Conservation (phyloP, 805 yeast genomes). For the Ogataea angusta region DNA sequence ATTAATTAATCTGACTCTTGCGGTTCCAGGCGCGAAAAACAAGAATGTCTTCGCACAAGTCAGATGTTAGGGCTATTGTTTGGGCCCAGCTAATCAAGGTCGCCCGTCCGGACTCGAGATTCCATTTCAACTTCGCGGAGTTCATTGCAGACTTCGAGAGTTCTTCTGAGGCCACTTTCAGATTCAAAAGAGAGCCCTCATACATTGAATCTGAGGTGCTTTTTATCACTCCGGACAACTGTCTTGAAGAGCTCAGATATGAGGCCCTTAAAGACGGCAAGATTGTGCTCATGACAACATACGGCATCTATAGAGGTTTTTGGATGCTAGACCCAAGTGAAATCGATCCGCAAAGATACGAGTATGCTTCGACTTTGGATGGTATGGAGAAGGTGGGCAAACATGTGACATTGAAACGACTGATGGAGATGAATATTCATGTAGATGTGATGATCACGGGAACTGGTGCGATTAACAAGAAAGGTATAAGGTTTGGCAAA, state of each 20-base stretch:
- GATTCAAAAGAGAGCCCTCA: constrained; percentile 15
- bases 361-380: constrained; percentile 30
- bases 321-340: constrained; percentile 23
- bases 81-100: constrained; percentile 30
- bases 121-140: constrained; percentile 31
- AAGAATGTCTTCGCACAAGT: constrained; percentile 15
- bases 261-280: constrained; percentile 26
- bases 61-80: constrained; percentile 27
- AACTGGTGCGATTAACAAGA: constrained; percentile 31
- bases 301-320: constrained; percentile 31
- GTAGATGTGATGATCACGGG: constrained; percentile 31
- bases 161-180: constrained; percentile 22
- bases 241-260: constrained; percentile 28
- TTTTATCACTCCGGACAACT: constrained; percentile 33
- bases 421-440: constrained; percentile 15
- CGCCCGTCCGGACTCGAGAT: constrained; percentile 31
- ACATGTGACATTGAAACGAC: constrained; percentile 19
- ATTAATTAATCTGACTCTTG: background rate
- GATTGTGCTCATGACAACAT: constrained; percentile 29
- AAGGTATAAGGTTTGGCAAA: constrained; percentile 32
- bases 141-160: constrained; percentile 34
- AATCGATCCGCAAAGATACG: constrained; percentile 19
- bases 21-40: background rate
- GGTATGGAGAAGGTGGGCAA: constrained; percentile 29
- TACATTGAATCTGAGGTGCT: constrained; percentile 16